Evolutionary conservation across 331 rosid species (phyloP).

Genomic region (Pyrus hybrid): DNA sequence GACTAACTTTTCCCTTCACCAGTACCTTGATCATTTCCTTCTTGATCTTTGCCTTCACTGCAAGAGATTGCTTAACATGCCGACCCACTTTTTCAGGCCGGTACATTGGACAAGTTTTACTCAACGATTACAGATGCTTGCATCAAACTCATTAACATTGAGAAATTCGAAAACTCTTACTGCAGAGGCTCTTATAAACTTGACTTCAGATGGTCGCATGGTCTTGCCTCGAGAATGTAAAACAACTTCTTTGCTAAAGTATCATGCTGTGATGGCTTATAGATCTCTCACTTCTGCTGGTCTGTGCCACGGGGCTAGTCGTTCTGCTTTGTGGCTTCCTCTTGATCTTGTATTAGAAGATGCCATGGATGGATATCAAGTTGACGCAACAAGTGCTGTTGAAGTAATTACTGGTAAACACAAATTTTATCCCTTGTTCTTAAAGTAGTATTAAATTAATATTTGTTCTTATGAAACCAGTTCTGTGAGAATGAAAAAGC

Average conservation of each 20-base stretch:
- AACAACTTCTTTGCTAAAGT: conserved; percentile 63
- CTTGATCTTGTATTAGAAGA: conserved; percentile 92
- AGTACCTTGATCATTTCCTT: background rate
- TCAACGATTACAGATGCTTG: conserved; percentile 56
- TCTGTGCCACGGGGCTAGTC: conserved; percentile 64
- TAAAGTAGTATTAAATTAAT: conserved; percentile 2
- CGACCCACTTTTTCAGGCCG: conserved; percentile 48
- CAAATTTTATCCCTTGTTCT: background rate
- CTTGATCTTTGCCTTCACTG: background rate
- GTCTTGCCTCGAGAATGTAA: conserved; percentile 55
- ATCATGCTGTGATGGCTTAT: conserved; percentile 61
- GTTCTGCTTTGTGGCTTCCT: conserved; percentile 95
- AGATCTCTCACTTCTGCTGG: conserved; percentile 73
- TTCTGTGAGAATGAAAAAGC: conserved; percentile 1
- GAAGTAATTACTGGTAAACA: conserved; percentile 68
- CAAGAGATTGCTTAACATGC: conserved; percentile 2
- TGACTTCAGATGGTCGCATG: conserved; percentile 44
- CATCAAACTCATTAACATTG: conserved; percentile 55
- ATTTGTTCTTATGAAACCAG: conserved; percentile 3
- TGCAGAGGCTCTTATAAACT: conserved; percentile 50
- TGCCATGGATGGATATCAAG: conserved; percentile 98
- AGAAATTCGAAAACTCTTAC: conserved; percentile 59
- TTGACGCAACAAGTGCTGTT: conserved; percentile 79
- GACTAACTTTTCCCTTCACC: background rate
- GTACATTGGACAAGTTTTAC: conserved; percentile 67